Base-by-base conservation (phyloP, 1,284 basidiomycete genomes). In the Golubevia sp. region DNA sequence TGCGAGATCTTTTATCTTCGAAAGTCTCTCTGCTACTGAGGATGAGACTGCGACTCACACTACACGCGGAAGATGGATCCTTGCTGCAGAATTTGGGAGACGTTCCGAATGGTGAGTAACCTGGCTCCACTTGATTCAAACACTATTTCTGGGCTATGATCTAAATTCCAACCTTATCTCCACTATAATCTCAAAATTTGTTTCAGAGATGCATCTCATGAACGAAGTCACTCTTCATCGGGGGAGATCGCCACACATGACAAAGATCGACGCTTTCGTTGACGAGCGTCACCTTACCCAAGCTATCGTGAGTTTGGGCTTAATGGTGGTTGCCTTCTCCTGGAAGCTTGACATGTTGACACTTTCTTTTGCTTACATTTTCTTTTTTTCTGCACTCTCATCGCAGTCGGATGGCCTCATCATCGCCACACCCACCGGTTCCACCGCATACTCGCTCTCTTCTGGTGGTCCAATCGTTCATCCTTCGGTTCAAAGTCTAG, bases 401-500 rank as follows among this genome's bases (percentile, higher is more conserved):
- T 27, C 53, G 18, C 77, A 94, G 93, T 93, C 94, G 34, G 95
- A 98, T 77, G 95, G 95, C 20, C 86, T 98, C 56, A 94, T 98
- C 62, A 90, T 98, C 54, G 93, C 94, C 0, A 97, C 96, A 1
- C 96, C 95, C 2, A 98, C 95, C 0, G 95, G 95, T 1, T 97
- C 94, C 15, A 98, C 96, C 0, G 95, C 96, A 2, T 98, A 98
- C 84, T 97, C 94, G 0, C 88, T 98, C 38, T 96, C 94, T 1
- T 93, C 95, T 0, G 95, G 95, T 24, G 95, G 95, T 5, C 95
- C 96, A 0, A 97, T 98, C 71, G 93, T 97, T 0, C 95, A 98
- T 76, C 96, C 96, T 0, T 93, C 92, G 2, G 87, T 96, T 21
- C 92, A 92, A 70, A 92, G 93, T 0, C 87, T 98, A 57, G 90